phyloP scores from a whole-genome alignment of 768 basidiomycete genomes.

The Kwoniella sp. region DNA sequence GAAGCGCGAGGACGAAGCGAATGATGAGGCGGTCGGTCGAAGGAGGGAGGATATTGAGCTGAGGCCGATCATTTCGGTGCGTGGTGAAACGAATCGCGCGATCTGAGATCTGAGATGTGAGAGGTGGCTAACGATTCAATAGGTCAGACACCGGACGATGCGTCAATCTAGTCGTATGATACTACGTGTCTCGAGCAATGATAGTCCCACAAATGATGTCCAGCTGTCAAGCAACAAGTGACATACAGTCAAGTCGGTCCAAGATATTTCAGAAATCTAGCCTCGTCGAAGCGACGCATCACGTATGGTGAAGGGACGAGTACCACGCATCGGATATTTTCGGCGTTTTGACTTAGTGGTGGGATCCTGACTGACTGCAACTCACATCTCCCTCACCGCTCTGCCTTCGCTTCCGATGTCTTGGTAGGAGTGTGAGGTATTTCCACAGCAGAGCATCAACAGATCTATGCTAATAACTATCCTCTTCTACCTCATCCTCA shows the following conservation, averaged over 20 bases:
- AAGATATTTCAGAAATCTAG: constrained; percentile 5
- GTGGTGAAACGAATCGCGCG: too few relatives aligned
- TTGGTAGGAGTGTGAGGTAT: neutral
- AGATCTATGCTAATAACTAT: too few relatives aligned
- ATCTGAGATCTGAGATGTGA: too few relatives aligned
- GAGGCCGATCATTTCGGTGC: constrained; percentile 19
- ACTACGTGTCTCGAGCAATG: too few relatives aligned
- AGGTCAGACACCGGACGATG: too few relatives aligned
- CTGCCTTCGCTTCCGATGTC: too few relatives aligned
- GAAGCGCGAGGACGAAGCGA: constrained; percentile 39
- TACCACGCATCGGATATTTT: constrained; percentile 28
- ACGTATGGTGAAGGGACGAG: neutral
- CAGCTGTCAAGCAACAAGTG: too few relatives aligned
- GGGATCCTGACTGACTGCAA: too few relatives aligned
- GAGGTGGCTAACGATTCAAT: too few relatives aligned
- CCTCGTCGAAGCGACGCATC: neutral
- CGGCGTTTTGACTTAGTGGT: constrained; percentile 26
- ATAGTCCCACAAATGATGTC: too few relatives aligned
- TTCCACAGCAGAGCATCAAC: neutral
- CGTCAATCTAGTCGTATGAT: too few relatives aligned
- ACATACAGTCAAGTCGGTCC: neutral
- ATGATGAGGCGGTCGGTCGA: constrained; percentile 28
- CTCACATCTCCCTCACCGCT: neutral
- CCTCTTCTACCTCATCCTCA: constrained; percentile 1
- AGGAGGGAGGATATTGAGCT: constrained; percentile 18